phyloP scores from a whole-genome alignment of 2,329 filamentous ascomycete genomes.

The Aureobasidium lini region DNA sequence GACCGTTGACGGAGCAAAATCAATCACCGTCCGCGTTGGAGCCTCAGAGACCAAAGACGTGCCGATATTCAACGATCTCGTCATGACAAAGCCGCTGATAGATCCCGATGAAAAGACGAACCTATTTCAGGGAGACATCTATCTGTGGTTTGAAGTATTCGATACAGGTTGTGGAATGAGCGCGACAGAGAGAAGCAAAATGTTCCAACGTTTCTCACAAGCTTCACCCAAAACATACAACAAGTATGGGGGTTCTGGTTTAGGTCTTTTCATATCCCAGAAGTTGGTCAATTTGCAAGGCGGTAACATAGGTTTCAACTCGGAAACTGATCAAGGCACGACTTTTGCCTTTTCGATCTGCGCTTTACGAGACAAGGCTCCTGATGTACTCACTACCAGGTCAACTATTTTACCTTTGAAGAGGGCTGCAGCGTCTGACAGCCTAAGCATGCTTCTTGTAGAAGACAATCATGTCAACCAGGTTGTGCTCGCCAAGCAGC shows the following conservation, averaged over 20 bases:
- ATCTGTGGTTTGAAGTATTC: constrained; percentile 27
- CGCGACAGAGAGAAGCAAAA: constrained; percentile 28
- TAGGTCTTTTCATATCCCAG: constrained; percentile 63
- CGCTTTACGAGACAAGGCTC: constrained; percentile 31
- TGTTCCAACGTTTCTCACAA: constrained; percentile 63
- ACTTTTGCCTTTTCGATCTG: constrained; percentile 62
- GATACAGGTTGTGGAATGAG: constrained; percentile 31
- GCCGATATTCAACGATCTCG: constrained; percentile 25
- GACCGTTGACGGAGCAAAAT: not conserved
- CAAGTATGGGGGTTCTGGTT: constrained; percentile 39
- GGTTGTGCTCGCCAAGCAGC: constrained; percentile 26
- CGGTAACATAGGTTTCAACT: constrained; percentile 60
- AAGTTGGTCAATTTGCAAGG: constrained; percentile 61
- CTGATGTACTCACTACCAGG: no score
- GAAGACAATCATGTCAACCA: constrained; percentile 28
- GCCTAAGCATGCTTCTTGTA: not conserved
- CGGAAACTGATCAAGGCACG: constrained; percentile 50
- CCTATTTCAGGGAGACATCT: constrained; percentile 18
- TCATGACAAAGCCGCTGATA: constrained; percentile 48
- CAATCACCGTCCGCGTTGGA: constrained; percentile 50
- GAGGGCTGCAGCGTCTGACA: not conserved
- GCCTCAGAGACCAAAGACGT: constrained; percentile 27
- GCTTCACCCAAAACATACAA: constrained; percentile 57
- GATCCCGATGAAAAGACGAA: constrained; percentile 50
- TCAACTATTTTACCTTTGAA: no score